Conservation (phyloP, 2,329 filamentous ascomycete genomes). For the Microthyrium microscopicum region DNA sequence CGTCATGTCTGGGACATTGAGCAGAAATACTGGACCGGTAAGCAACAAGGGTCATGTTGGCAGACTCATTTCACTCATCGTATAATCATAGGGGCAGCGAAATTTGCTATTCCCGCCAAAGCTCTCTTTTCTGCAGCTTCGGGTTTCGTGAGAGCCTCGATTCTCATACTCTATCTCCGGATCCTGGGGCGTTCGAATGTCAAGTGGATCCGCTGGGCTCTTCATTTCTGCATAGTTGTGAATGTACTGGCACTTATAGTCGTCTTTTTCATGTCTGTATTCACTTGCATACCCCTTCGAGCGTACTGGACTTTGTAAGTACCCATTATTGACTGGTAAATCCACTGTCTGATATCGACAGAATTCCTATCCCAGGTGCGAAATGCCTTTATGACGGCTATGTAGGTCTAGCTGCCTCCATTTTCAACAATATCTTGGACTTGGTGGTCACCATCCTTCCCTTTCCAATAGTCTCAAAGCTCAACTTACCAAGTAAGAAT, state of each 20-base stretch:
- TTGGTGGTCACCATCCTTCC: constrained; percentile 25
- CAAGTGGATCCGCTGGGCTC: not conserved
- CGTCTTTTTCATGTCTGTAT: not conserved
- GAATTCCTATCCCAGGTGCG: constrained; percentile 11
- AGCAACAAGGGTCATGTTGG: too few species aligned
- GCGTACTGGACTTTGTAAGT: constrained; percentile 3
- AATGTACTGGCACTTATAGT: not conserved
- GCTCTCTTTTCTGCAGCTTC: not conserved
- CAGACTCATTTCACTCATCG: not conserved
- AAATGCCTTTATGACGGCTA: constrained; percentile 26
- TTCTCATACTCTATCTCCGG: not conserved
- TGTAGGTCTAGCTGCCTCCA: constrained; percentile 21
- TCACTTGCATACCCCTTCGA: not conserved
- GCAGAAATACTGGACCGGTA: not conserved
- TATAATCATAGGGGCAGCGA: too few species aligned
- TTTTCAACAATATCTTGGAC: constrained; percentile 27
- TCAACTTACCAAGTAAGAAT: constrained; percentile 25
- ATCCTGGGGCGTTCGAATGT: too few species aligned
- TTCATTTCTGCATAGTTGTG: not conserved
- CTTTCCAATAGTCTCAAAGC: constrained; percentile 25
- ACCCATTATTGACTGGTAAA: too few species aligned
- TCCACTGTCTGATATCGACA: too few species aligned
- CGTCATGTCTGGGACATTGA: constrained; percentile 4
- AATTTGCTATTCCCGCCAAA: not conserved
- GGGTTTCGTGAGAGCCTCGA: not conserved